phyloP scores from a whole-genome alignment of 1,139 yeast species.

The Groenewaldozyma sp. region DNA sequence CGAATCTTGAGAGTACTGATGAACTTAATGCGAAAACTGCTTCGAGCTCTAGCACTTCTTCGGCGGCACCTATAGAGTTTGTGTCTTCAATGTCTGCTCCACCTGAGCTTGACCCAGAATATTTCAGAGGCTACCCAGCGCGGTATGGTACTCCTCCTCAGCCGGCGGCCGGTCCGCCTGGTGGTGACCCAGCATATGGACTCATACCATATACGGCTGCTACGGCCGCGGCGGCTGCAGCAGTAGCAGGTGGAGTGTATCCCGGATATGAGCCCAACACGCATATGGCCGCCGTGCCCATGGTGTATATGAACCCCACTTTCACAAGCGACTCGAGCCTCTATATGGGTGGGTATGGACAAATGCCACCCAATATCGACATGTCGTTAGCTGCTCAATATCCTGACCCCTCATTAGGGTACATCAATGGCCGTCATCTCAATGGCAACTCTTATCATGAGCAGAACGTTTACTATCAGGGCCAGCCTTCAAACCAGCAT shows the following conservation, averaged over 20 bases:
- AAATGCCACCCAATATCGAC: no score
- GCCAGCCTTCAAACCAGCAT: no score
- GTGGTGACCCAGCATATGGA: not conserved
- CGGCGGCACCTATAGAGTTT: no score
- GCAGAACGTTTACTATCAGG: no score
- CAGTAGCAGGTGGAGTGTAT: not conserved
- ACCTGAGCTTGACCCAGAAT: slow-evolving; percentile 11
- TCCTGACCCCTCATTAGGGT: no score
- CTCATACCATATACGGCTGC: not conserved
- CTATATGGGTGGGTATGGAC: no score
- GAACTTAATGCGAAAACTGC: not conserved
- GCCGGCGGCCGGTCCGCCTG: not conserved
- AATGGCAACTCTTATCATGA: no score
- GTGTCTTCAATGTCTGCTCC: no score
- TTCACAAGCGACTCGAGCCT: not conserved
- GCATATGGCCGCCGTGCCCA: not conserved
- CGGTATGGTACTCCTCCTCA: not conserved
- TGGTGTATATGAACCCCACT: not conserved
- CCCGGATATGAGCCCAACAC: not conserved
- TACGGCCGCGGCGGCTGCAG: no score
- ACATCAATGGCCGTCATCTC: no score
- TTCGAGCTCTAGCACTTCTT: not conserved
- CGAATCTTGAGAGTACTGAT: not conserved
- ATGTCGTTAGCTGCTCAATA: no score
- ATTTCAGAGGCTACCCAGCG: slow-evolving; percentile 6